These are phyloP conservation scores for Phialemoniopsis sp. DNA, from an alignment of 2,329 filamentous ascomycete species.

Conservation along the genomic window DNA sequence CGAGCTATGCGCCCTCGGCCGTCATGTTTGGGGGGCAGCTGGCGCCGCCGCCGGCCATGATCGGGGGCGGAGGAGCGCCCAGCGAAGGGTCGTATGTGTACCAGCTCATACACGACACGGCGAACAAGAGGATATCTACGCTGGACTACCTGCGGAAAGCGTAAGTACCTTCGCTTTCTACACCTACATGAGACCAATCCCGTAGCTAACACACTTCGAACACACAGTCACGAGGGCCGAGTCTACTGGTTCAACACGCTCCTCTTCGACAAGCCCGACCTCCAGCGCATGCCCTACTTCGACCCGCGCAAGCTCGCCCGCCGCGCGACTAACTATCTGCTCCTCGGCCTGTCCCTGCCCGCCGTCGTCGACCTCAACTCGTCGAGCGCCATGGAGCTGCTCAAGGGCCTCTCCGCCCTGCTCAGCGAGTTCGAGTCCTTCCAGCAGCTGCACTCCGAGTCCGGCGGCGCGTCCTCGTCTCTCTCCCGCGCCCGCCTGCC, in stretches of 20 bases:
- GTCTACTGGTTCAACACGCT: slow-evolving; percentile 99
- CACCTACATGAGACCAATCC: no score
- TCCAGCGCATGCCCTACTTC: slow-evolving; percentile 80
- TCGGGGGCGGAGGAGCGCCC: slow-evolving; percentile 1
- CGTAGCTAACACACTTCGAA: neutral
- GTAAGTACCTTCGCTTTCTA: slow-evolving; percentile 45
- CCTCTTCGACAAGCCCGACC: slow-evolving; percentile 79
- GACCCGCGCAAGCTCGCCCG: slow-evolving; percentile 79
- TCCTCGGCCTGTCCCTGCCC: slow-evolving; percentile 88
- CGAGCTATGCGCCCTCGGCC: slow-evolving; percentile 15
- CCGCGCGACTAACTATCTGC: slow-evolving; percentile 88
- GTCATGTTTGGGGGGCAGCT: slow-evolving; percentile 13
- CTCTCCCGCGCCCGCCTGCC: slow-evolving; percentile 76
- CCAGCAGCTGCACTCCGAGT: slow-evolving; percentile 79
- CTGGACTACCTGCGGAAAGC: slow-evolving; percentile 89
- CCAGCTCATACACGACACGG: slow-evolving; percentile 74
- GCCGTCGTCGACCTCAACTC: slow-evolving; percentile 85
- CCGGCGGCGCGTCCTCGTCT: slow-evolving; percentile 63
- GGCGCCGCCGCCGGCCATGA: slow-evolving; percentile 18
- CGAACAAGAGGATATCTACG: slow-evolving; percentile 89
- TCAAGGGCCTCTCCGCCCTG: slow-evolving; percentile 80
- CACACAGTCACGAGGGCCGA: slow-evolving; percentile 76
- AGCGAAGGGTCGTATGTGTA: slow-evolving; percentile 45
- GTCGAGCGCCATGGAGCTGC: slow-evolving; percentile 75
- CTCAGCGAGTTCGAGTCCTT: slow-evolving; percentile 92